These are phyloP conservation scores for Neofusicoccum sp. DNA, from an alignment of 2,329 filamentous ascomycete species.

Conservation along the genomic window DNA sequence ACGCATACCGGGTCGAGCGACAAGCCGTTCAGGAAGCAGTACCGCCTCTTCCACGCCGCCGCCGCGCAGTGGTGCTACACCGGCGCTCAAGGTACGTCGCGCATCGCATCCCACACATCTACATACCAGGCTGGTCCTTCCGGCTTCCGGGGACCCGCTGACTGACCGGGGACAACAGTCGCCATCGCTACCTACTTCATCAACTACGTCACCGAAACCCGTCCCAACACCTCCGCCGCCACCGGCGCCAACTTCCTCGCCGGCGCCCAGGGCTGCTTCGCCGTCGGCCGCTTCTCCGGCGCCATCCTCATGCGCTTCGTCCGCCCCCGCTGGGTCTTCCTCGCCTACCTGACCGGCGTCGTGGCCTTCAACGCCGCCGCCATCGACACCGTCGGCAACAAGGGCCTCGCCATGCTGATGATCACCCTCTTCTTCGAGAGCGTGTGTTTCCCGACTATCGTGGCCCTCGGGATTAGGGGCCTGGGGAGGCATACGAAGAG, in stretches of 20 bases:
- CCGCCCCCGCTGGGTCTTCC: constrained; percentile 67
- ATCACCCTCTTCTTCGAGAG: constrained; percentile 79
- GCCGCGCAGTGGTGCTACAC: constrained; percentile 79
- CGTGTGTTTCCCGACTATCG: constrained; percentile 79
- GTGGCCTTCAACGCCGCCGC: constrained; percentile 59
- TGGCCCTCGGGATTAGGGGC: constrained; percentile 73
- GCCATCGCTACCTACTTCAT: constrained; percentile 48
- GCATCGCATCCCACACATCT: constrained; percentile 20
- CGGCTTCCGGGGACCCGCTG: background rate
- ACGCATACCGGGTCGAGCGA: constrained; percentile 39
- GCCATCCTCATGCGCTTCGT: constrained; percentile 64
- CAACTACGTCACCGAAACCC: constrained; percentile 52
- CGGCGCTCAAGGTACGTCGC: constrained; percentile 58
- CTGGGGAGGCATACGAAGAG: constrained; percentile 75
- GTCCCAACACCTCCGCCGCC: constrained; percentile 30
- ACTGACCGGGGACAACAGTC: constrained; percentile 24
- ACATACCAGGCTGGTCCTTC: too few species aligned
- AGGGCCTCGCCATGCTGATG: constrained; percentile 61
- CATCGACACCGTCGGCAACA: constrained; percentile 52
- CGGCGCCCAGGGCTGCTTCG: constrained; percentile 71
- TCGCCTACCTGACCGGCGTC: constrained; percentile 64
- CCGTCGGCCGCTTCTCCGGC: constrained; percentile 69
- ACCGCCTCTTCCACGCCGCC: constrained; percentile 72
- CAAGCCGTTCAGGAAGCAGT: constrained; percentile 59
- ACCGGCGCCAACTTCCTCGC: constrained; percentile 68